Percentiles rank a stretch among this genome's conserved stretches.
phyloP scores from a whole-genome alignment of 2,329 filamentous ascomycete species.

The Rutstroemia sp. region DNA sequence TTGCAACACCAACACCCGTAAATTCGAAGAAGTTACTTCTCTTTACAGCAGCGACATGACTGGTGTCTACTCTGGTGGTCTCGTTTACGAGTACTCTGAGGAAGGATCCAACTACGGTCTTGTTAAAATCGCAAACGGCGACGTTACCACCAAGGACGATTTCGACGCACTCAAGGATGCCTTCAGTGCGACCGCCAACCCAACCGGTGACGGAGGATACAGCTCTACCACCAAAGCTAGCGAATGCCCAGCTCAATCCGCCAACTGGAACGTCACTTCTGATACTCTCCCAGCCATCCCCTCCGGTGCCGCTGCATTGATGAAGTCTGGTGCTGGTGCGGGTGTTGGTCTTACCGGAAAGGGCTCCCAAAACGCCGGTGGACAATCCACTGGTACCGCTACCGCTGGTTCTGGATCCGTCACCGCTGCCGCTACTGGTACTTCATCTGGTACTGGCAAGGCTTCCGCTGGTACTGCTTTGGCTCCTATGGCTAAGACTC shows the following conservation, averaged over 20 bases:
- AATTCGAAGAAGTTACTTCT: slow-evolving; percentile 71
- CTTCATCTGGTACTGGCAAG: slow-evolving; percentile 1
- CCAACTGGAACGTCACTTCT: slow-evolving; percentile 40
- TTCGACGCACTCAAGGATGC: slow-evolving; percentile 41
- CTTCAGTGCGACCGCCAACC: slow-evolving; percentile 36
- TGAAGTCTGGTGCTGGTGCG: slow-evolving; percentile 41
- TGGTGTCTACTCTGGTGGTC: slow-evolving; percentile 83
- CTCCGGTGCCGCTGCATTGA: slow-evolving; percentile 34
- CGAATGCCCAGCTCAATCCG: slow-evolving; percentile 37
- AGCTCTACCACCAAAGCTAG: slow-evolving; percentile 31
- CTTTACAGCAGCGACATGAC: slow-evolving; percentile 84
- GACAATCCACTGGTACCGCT: slow-evolving; percentile 24
- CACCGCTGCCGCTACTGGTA: slow-evolving; percentile 12
- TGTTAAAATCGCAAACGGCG: slow-evolving; percentile 24
- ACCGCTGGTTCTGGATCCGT: slow-evolving; percentile 22
- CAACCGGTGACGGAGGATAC: slow-evolving; percentile 46
- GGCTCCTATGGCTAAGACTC: slow-evolving; percentile 11
- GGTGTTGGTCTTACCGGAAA: slow-evolving; percentile 34
- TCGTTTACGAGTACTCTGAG: slow-evolving; percentile 90
- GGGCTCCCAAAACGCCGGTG: slow-evolving; percentile 26
- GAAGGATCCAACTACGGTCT: slow-evolving; percentile 70
- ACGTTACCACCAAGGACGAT: slow-evolving; percentile 36
- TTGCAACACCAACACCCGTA: slow-evolving; percentile 73
- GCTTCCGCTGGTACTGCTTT: slow-evolving; percentile 12
- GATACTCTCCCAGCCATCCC: slow-evolving; percentile 43